Evolutionary conservation across 179 eudicot genomes (phyloP).

Genomic region (Vitellaria paradoxa): DNA sequence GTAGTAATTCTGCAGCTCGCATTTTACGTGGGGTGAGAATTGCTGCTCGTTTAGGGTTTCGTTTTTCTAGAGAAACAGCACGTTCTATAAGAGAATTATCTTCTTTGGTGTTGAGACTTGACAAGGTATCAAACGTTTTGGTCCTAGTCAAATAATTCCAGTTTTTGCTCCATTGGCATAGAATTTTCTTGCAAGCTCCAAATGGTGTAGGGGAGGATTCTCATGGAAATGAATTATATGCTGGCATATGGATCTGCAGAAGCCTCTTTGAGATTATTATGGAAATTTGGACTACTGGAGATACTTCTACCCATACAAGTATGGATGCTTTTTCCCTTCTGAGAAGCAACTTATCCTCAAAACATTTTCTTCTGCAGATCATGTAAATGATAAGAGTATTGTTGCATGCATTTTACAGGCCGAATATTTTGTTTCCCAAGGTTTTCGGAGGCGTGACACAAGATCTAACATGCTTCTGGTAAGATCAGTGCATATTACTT

Average conservation of each 20-base stretch:
- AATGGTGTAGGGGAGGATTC: conserved; percentile 60
- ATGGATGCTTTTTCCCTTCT: conserved; percentile 4
- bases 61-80: conserved; percentile 57
- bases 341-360: conserved; percentile 7
- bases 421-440: conserved; percentile 68
- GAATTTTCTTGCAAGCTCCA: conserved; percentile 8
- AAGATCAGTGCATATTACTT: conserved; percentile 13
- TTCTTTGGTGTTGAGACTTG: conserved; percentile 51
- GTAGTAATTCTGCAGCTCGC: conserved; percentile 56
- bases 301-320: conserved; percentile 85
- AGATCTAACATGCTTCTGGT: conserved; percentile 86
- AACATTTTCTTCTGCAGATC: conserved; percentile 3
- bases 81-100: conserved; percentile 45
- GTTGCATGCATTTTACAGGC: conserved; percentile 48
- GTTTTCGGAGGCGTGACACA: conserved; percentile 72
- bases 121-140: conserved; percentile 44
- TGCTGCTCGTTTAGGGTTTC: conserved; percentile 77
- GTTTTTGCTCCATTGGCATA: neutral
- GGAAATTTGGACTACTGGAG: conserved; percentile 71
- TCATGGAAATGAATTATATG: conserved; percentile 84
- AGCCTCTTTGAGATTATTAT: conserved; percentile 66
- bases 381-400: neutral
- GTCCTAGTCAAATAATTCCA: conserved; percentile 9
- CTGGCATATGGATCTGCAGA: conserved; percentile 87
- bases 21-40: conserved; percentile 85